Percentiles rank a stretch among this genome's conserved stretches.
Conservation (phyloP, 2,329 filamentous ascomycete genomes). For the Fusarium sp. region DNA sequence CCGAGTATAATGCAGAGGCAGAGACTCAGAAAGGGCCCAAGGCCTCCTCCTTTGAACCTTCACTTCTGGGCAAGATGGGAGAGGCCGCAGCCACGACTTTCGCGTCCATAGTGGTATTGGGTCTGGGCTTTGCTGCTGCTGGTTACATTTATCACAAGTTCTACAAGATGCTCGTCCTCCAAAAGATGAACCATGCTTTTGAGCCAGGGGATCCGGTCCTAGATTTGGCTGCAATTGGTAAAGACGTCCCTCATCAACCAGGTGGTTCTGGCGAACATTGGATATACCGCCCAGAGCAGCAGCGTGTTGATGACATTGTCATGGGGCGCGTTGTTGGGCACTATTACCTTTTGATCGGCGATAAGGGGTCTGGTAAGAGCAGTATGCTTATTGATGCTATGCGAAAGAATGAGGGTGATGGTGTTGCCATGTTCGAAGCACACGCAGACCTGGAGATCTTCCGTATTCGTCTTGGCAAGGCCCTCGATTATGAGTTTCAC, state of each 20-base stretch:
- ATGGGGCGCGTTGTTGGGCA: slow-evolving; percentile 76
- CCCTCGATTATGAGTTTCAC: slow-evolving; percentile 94
- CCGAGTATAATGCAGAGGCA: background rate
- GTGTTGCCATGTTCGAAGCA: slow-evolving; percentile 94
- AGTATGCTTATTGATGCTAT: slow-evolving; percentile 96
- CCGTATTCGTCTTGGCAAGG: slow-evolving; percentile 88
- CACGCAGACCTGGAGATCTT: slow-evolving; percentile 96
- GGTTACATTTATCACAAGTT: slow-evolving; percentile 81
- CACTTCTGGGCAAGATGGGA: slow-evolving; percentile 67
- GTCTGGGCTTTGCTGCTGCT: slow-evolving; percentile 68
- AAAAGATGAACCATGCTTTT: slow-evolving; percentile 93
- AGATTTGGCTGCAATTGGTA: slow-evolving; percentile 75
- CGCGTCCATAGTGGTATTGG: slow-evolving; percentile 76
- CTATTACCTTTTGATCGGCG: slow-evolving; percentile 90
- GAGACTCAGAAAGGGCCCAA: background rate
- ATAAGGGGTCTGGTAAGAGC: slow-evolving; percentile 96
- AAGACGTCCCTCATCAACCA: slow-evolving; percentile 58
- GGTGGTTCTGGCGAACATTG: slow-evolving; percentile 61
- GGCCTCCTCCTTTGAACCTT: slow-evolving; percentile 42
- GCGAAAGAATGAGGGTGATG: slow-evolving; percentile 88
- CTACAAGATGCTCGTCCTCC: slow-evolving; percentile 90
- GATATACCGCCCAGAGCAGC: slow-evolving; percentile 85
- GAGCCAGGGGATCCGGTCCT: slow-evolving; percentile 89
- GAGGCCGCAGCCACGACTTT: slow-evolving; percentile 80
- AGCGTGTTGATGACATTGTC: slow-evolving; percentile 82